These are phyloP conservation scores for Aureobasidium sp. DNA, from an alignment of 2,329 filamentous ascomycete genomes.

Conservation along the genomic window DNA sequence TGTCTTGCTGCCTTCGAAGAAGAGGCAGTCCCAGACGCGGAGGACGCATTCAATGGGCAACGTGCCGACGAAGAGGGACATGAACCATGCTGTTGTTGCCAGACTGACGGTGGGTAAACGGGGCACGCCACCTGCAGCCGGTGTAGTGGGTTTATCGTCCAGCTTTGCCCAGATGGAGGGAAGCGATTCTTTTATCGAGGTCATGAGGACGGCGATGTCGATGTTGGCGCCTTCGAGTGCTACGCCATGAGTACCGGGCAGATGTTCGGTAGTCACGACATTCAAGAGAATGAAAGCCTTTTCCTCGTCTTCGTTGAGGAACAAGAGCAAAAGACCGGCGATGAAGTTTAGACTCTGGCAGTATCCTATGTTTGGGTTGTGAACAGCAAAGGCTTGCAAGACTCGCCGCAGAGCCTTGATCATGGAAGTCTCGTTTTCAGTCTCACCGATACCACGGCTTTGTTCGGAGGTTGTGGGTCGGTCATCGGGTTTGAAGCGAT, in stretches of 20 bases:
- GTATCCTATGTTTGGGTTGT: conserved; percentile 88
- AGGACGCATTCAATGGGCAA: conserved; percentile 86
- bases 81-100: conserved; percentile 94
- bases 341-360: conserved; percentile 96
- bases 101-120: conserved; percentile 83
- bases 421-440: conserved; percentile 62
- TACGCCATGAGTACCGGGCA: conserved; percentile 87
- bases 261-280: conserved; percentile 79
- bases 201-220: conserved; percentile 89
- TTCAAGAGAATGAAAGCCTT: conserved; percentile 90
- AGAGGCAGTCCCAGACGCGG: conserved; percentile 91
- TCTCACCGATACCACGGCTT: conserved; percentile 19
- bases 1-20: conserved; percentile 91
- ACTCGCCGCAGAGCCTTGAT: conserved; percentile 77
- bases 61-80: conserved; percentile 92
- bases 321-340: conserved; percentile 79
- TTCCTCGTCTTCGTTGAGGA: conserved; percentile 74
- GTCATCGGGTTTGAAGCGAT: conserved; percentile 70
- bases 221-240: conserved; percentile 88
- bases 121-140: conserved; percentile 31
- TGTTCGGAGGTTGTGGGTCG: conserved; percentile 24
- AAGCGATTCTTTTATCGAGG: conserved; percentile 71
- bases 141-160: conserved; percentile 55
- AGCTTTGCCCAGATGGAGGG: conserved; percentile 84
- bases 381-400: conserved; percentile 79